Evolutionary conservation across 106 monocot genomes (phyloP), one percentile per base, ranked within the genome.

Genomic region (Platanthera guangdongensis): DNA sequence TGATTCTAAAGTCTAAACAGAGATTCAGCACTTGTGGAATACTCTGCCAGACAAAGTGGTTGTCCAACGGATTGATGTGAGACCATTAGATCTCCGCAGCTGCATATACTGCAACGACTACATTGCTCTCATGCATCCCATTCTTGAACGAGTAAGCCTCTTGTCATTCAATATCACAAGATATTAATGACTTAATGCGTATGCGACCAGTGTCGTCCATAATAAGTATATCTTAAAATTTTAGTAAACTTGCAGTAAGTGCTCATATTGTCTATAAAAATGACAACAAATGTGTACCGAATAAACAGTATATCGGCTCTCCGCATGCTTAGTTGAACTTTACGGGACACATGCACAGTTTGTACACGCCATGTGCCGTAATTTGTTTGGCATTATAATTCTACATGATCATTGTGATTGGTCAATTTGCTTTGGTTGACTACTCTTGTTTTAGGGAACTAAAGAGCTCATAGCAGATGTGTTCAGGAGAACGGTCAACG

Each of bases 71-170:
- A 88, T 99, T 32, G 97, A 99, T 0, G 97, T 94, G 55, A 86
- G 80, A 49, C 74, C 94, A 8, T 94, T 91, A 77, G 97, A 94
- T 28, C 77, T 99, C 47, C 94, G 97, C 52, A 99, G 94, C 75
- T 99, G 97, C 83, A 88, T 99, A 51, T 84, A 89, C 16, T 99
- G 97, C 79, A 99, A 99, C 67, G 97, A 99, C 78, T 85, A 99
- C 84, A 94, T 99, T 75, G 94, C 92, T 63, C 90, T 99, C 14
- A 92, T 94, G 55, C 97, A 99, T 82, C 78, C 94, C 79, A 94
- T 94, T 81, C 81, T 99, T 6, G 97, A 94, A 67, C 79, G 63
- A 83, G 96, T 93, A 85, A 79, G 51, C 9, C 11, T 51, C 6
- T 21, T 30, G 11, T 30, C 12, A 65, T 32, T 8, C 52, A 10